A percentile compares a stretch with the other conserved stretches of the same genome.
Conservation (phyloP, 2,329 filamentous ascomycete genomes). For the Cylindrodendrum hubeiense region DNA sequence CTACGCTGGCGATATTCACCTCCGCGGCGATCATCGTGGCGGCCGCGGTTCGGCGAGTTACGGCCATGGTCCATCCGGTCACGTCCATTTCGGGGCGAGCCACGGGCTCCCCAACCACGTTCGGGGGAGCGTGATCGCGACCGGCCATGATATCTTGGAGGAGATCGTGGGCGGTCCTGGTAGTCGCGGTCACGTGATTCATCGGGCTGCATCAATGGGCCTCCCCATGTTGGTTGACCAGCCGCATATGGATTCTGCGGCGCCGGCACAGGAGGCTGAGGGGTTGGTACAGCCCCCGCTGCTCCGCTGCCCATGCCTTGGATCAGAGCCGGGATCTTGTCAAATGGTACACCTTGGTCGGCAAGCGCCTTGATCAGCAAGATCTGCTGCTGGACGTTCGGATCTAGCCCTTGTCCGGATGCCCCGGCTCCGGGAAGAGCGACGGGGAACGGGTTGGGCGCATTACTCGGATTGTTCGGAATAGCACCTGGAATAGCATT, state of each 20-base stretch:
- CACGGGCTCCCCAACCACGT: constrained; percentile 76
- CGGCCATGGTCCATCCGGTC: constrained; percentile 82
- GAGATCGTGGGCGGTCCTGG: constrained; percentile 72
- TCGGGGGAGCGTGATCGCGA: constrained; percentile 86
- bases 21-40: constrained; percentile 68
- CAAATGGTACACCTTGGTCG: constrained; percentile 80
- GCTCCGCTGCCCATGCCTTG: constrained; percentile 61
- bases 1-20: constrained; percentile 90
- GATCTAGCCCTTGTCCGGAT: constrained; percentile 56
- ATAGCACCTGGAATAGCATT: constrained; percentile 48
- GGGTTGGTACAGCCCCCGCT: constrained; percentile 47
- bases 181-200: constrained; percentile 69
- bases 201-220: constrained; percentile 47
- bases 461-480: constrained; percentile 44
- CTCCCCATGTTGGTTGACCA: constrained; percentile 49
- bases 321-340: constrained; percentile 76
- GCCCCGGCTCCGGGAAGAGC: constrained; percentile 44
- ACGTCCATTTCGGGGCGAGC: constrained; percentile 71
- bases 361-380: constrained; percentile 81
- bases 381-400: constrained; percentile 76
- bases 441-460: constrained; percentile 47
- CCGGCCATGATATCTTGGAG: constrained; percentile 68
- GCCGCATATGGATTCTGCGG: constrained; percentile 58
- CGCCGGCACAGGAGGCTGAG: constrained; percentile 55
- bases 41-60: constrained; percentile 73